Conservation (phyloP, 192 early-diverging fungal species). For the Coemansia sp. region DNA sequence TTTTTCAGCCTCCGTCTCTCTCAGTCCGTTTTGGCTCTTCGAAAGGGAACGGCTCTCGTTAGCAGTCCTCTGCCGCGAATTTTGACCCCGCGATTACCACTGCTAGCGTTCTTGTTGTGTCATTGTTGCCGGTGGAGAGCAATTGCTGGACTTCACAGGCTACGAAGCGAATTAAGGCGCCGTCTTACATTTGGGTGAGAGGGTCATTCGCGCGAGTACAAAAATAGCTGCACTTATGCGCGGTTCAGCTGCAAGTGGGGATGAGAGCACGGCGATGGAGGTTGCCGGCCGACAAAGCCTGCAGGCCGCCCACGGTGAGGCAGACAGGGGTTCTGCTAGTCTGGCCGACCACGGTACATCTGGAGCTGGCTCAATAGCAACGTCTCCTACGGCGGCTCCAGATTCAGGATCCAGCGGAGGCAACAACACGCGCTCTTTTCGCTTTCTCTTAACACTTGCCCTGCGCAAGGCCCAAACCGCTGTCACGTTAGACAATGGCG, state of each 20-base stretch:
- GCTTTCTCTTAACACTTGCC: constrained; percentile 56
- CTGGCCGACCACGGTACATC: constrained; percentile 2
- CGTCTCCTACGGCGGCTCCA: constrained; percentile 10
- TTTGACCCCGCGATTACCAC: constrained; percentile 1
- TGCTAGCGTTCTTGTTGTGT: neutral
- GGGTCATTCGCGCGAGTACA: neutral
- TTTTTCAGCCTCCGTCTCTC: neutral
- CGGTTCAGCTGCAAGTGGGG: constrained; percentile 20
- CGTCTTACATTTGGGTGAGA: neutral
- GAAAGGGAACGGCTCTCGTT: neutral
- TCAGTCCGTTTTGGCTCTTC: neutral
- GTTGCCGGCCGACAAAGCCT: neutral
- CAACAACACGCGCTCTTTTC: constrained; percentile 59
- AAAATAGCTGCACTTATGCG: constrained; percentile 21
- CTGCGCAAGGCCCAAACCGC: constrained; percentile 58
- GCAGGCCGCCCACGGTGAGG: neutral
- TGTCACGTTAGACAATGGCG: constrained; percentile 55
- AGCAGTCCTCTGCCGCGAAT: neutral
- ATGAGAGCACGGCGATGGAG: constrained; percentile 23
- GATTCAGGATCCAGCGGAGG: constrained; percentile 23
- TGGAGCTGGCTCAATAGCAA: neutral
- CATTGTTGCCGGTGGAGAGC: neutral
- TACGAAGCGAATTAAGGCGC: neutral
- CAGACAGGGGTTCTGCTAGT: neutral
- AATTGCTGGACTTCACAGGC: neutral